Evolutionary conservation across 495 filamentous ascomycete genomes (phyloP).

Genomic region (Rostrohypoxylon terebratum): DNA sequence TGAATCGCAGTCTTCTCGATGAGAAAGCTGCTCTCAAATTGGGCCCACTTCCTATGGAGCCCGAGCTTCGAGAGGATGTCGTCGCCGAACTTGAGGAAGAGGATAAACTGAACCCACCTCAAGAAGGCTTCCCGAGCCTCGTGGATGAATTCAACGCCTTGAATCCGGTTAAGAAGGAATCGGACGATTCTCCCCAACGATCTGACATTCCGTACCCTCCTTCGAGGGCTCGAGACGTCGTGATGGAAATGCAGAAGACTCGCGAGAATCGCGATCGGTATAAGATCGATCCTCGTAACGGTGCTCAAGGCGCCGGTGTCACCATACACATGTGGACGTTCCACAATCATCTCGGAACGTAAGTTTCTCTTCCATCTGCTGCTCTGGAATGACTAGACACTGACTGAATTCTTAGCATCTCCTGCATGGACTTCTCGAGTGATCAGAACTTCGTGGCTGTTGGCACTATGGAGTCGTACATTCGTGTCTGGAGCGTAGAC

Average conservation of each 20-base stretch:
- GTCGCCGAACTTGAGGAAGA: slow-evolving; percentile 84
- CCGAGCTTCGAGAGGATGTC: slow-evolving; percentile 81
- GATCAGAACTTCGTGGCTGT: slow-evolving; percentile 86
- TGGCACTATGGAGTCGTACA: slow-evolving; percentile 92
- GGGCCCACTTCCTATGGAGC: slow-evolving; percentile 83
- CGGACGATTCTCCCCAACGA: slow-evolving; percentile 81
- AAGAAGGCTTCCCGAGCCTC: slow-evolving; percentile 71
- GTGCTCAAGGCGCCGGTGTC: slow-evolving; percentile 80
- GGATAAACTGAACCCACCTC: slow-evolving; percentile 76
- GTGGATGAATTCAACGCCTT: slow-evolving; percentile 82
- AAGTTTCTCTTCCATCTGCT: slow-evolving; percentile 49
- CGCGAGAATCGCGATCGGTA: slow-evolving; percentile 92
- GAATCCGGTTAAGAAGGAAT: slow-evolving; percentile 85
- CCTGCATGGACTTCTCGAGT: slow-evolving; percentile 91
- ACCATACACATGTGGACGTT: slow-evolving; percentile 97
- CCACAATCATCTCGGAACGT: slow-evolving; percentile 94
- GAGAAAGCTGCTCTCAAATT: slow-evolving; percentile 72
- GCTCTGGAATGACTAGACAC: slow-evolving; percentile 6
- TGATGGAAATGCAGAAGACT: slow-evolving; percentile 94
- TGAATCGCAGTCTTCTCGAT: slow-evolving; percentile 75
- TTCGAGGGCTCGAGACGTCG: slow-evolving; percentile 85
- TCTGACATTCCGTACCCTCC: slow-evolving; percentile 85
- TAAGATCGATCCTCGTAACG: slow-evolving; percentile 80
- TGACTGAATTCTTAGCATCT: slow-evolving; percentile 72
- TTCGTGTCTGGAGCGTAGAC: slow-evolving; percentile 90